Base-by-base conservation (phyloP, 2,329 filamentous ascomycete genomes). In the Colletotrichum agaves region DNA sequence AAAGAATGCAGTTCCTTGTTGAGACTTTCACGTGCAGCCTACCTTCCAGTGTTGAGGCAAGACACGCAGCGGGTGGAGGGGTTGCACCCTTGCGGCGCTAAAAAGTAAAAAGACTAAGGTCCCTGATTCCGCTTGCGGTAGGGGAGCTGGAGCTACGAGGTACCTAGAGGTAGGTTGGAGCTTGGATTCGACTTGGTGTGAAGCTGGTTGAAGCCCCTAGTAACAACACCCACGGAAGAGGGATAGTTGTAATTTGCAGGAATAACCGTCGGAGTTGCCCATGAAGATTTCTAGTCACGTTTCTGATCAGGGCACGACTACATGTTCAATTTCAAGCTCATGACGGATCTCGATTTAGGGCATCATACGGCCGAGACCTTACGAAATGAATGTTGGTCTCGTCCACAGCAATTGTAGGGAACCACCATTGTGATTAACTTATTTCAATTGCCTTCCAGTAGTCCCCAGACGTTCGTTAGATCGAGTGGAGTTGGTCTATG, bases 401-500 rank as follows among this genome's bases (percentile, higher is more conserved):
- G 31, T 17, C 6, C 31, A 35, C 5, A 17, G 31, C 15, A 31
- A 31, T 4, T 10, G 31, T 10, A 53, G 11, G n/a, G 17, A 12
- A 53, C 10, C 5, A 2, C 19, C 17, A 23, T n/a, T n/a, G 17
- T 37, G 13, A 56, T 56, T 27, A 56, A 43, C 23, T 43, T n/a
- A 21, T 49, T n/a, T 61, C 17, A 12, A 23, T 47, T 57, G n/a
- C 23, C 59, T 59, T 35, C 56, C 43, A 33, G 31, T 41, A 41
- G 39, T 47, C 63, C 37, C 49, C 21, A 65, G 47, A 33, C 47
- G 39, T 46, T 57, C 31, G 21, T 17, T 21, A 62, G 58, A 33
- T 61, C 63, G 63, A 66, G 58, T 39, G 49, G 63, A 62, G 58
- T 66, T 55, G 23, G 55, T 62, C 63, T 66, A 62, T 53, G 15